phyloP scores from a whole-genome alignment of 2,329 filamentous ascomycete genomes.

The Alternaria brassicicola region DNA sequence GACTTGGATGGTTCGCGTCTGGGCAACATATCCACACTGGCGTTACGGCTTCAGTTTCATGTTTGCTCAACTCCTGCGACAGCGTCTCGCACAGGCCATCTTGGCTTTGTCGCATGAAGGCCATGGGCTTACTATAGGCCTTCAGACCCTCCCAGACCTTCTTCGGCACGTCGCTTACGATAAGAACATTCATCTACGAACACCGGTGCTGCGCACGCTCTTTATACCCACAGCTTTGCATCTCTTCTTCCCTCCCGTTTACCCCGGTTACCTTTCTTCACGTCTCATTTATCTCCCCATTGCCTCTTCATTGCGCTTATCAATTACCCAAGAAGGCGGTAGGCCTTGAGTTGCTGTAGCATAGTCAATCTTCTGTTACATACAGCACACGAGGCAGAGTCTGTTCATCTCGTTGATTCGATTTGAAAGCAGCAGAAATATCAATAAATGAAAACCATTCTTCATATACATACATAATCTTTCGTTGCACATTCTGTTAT shows the following conservation, averaged over 20 bases:
- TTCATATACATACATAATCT: not conserved
- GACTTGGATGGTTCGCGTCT: constrained; percentile 2
- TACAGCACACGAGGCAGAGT: not conserved
- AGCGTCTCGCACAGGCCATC: constrained; percentile 9
- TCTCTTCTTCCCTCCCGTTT: not conserved
- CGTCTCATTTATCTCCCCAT: constrained; percentile 2
- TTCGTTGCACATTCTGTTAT: not conserved
- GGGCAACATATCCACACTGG: constrained; percentile 10
- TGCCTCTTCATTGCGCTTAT: not conserved
- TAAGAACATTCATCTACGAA: constrained; percentile 14
- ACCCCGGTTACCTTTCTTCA: not conserved
- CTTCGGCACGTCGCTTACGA: constrained; percentile 14
- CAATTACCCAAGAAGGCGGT: not conserved
- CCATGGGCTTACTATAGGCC: not conserved
- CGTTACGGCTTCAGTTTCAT: constrained; percentile 25
- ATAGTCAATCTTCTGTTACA: not conserved
- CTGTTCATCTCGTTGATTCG: not conserved
- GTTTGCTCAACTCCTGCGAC: constrained; percentile 8
- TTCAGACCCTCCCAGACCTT: not conserved
- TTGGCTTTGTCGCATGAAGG: constrained; percentile 2
- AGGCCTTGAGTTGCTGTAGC: not conserved
- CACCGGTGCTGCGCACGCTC: constrained; percentile 14
- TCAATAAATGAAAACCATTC: constrained; percentile 1
- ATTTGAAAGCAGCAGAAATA: not conserved
- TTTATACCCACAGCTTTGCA: constrained; percentile 6